A percentile compares a stretch with the other conserved stretches of the same genome.
Evolutionary conservation across 495 filamentous ascomycete genomes (phyloP).

Genomic region (Neurospora africana): DNA sequence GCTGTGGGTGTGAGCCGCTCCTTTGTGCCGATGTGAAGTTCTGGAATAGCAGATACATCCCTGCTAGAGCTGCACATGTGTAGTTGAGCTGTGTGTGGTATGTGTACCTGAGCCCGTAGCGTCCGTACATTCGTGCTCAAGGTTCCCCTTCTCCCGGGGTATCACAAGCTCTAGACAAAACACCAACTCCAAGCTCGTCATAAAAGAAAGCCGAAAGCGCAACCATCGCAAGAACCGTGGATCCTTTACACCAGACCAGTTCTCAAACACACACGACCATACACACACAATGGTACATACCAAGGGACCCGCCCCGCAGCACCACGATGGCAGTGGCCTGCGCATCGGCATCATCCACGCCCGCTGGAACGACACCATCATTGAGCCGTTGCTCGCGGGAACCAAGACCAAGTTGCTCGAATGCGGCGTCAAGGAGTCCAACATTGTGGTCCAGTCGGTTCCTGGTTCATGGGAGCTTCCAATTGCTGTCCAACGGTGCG

Average conservation of each 20-base stretch:
- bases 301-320: conserved; percentile 36
- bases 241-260: background rate
- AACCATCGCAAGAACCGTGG: background rate
- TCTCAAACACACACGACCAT: background rate
- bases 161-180: background rate
- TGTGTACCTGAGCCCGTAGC: background rate
- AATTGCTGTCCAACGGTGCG: conserved; percentile 70
- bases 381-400: conserved; percentile 70
- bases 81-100: background rate
- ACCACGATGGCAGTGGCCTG: conserved; percentile 60
- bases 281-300: conserved; percentile 20
- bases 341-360: conserved; percentile 93
- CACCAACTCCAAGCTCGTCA: background rate
- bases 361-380: conserved; percentile 75
- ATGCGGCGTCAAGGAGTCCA: conserved; percentile 73
- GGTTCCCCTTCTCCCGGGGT: background rate
- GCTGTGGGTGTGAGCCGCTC: background rate
- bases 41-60: background rate
- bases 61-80: background rate
- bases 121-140: background rate
- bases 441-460: conserved; percentile 80
- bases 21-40: background rate
- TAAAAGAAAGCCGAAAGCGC: background rate
- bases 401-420: conserved; percentile 37
- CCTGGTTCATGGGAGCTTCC: conserved; percentile 93